Evolutionary conservation across 495 filamentous ascomycete species (phyloP).

Genomic region (Zalerion maritima): DNA sequence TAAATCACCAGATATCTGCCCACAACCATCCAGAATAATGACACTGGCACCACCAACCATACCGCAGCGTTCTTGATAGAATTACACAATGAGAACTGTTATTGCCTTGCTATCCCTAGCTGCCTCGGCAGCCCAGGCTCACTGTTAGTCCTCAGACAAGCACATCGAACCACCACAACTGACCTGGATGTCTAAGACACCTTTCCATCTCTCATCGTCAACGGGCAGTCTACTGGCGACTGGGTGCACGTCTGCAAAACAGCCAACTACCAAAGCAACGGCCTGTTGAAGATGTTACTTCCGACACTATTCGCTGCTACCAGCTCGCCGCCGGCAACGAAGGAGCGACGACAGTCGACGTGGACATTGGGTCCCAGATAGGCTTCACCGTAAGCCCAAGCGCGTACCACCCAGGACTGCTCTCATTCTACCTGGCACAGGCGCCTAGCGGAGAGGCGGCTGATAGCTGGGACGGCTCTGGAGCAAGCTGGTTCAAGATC

Average conservation of each 20-base stretch:
- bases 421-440: slow-evolving; percentile 32
- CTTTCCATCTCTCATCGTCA: slow-evolving; percentile 24
- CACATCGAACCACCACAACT: slow-evolving; percentile 4
- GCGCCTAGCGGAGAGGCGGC: slow-evolving; percentile 27
- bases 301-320: slow-evolving; percentile 34
- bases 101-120: slow-evolving; percentile 11
- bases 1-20: too few relatives aligned
- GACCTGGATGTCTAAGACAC: slow-evolving; percentile 13
- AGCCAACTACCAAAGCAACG: slow-evolving; percentile 26
- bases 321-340: slow-evolving; percentile 17
- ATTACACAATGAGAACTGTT: slow-evolving; percentile 12
- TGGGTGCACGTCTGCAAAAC: slow-evolving; percentile 25
- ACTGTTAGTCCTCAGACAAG: slow-evolving; percentile 19
- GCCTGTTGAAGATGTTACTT: slow-evolving; percentile 28
- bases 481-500: slow-evolving; percentile 38
- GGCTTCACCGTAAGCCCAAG: slow-evolving; percentile 26
- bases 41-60: too few relatives aligned
- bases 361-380: slow-evolving; percentile 26
- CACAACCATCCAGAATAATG: too few relatives aligned
- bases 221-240: slow-evolving; percentile 21
- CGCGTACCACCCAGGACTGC: slow-evolving; percentile 31
- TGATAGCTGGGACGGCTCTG: slow-evolving; percentile 29
- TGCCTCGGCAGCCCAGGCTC: slow-evolving; percentile 17
- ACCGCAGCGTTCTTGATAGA: too few relatives aligned
- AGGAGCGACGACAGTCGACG: slow-evolving; percentile 16